Base-by-base conservation (phyloP, 371 early-diverging fungal species). In the Dichotomocladium elegans region DNA sequence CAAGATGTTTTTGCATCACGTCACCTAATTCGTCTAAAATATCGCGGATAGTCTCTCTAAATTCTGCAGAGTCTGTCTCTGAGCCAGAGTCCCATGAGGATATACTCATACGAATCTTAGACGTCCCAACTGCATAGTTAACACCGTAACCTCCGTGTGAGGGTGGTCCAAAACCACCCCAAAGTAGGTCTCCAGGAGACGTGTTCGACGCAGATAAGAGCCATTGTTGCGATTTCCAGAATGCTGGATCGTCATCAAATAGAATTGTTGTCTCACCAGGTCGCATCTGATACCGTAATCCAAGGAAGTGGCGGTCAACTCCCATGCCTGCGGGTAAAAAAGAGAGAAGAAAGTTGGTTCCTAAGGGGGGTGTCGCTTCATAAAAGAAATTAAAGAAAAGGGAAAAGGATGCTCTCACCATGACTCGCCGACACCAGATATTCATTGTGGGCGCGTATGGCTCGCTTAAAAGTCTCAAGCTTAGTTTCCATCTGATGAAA, bases 101-200 rank as follows among this genome's bases (percentile, higher is more conserved):
- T 17, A 95, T 81, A 41, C 87, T 86, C 67, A 94, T 86, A 66
- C 91, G 90, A 31, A 94, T 71, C 21, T 78, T 72, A 41, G 86
- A 82, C 61, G 83, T 86, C 30, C 83, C 91, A 47, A 96, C 86
- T 3, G 91, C 88, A 68, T 96, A 96, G 68, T 93, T 94, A 60
- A 89, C 85, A 25, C 95, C 95, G 57, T 94, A 96, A 3, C 93
- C 91, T 53, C 93, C 87, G 4, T 85, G 84, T 22, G 72, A 83
- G 26, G 87, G 86, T 4, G 83, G 76, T 15, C 90, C 91, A 66
- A 91, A 92, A 0, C 91, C 92, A 14, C 87, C 86, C 60, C 87
- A 88, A 0, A 76, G 68, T 47, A 87, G 74, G 43, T 84, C 79
- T 11, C 87, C 87, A 2, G 89, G 81, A 56, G 96, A 96, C 62